Conservation (phyloP, 1,284 basidiomycete species). For the Malassezia pachydermatis region DNA sequence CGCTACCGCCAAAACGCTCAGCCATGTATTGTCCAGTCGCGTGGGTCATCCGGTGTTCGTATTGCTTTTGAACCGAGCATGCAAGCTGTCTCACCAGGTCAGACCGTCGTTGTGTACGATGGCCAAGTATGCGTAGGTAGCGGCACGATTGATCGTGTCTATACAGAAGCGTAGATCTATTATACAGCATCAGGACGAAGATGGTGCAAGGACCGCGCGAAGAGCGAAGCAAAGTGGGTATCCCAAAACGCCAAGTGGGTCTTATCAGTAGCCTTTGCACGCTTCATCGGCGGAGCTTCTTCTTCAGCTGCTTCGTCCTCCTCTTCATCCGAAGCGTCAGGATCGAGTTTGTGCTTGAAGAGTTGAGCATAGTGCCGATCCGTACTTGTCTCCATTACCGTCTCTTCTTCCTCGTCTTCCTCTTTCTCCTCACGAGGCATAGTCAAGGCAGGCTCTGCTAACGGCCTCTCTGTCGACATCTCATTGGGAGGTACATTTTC, state of each 20-base stretch:
- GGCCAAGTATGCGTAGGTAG: constrained; percentile 72
- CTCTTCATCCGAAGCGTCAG: constrained; percentile 6
- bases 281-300: constrained; percentile 6
- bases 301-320: constrained; percentile 1
- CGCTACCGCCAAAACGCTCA: constrained; percentile 61
- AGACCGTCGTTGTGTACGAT: constrained; percentile 65
- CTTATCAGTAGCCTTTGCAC: background rate
- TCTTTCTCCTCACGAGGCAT: background rate
- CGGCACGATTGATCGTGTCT: constrained; percentile 55
- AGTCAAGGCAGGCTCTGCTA: background rate
- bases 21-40: constrained; percentile 50
- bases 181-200: constrained; percentile 1
- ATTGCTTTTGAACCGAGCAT: constrained; percentile 56
- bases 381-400: background rate
- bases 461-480: background rate
- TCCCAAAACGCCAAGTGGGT: constrained; percentile 9
- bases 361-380: constrained; percentile 5
- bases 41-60: constrained; percentile 13
- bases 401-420: background rate
- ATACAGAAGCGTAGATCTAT: constrained; percentile 16
- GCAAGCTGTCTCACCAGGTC: constrained; percentile 66
- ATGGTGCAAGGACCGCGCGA: constrained; percentile 3
- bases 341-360: constrained; percentile 7
- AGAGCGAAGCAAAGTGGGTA: constrained; percentile 6
- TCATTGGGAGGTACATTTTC: background rate